phyloP scores from a whole-genome alignment of 192 early-diverging fungal genomes.

The Podila horticola region DNA sequence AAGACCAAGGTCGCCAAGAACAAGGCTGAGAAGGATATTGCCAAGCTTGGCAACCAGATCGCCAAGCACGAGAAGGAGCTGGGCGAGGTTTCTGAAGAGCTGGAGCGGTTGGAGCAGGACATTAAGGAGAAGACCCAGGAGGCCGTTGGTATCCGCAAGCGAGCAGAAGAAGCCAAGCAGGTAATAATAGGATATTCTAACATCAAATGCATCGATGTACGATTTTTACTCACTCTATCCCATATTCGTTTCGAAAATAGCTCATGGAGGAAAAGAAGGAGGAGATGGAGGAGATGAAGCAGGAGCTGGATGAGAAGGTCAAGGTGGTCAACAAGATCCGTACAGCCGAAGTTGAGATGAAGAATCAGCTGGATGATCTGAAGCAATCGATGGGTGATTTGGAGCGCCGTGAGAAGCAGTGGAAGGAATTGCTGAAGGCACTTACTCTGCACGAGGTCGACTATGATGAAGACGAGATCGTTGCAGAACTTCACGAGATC shows the following conservation, averaged over 20 bases:
- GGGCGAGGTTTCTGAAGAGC: constrained; percentile 69
- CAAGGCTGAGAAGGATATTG: constrained; percentile 79
- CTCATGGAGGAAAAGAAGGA: constrained; percentile 74
- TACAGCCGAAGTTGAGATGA: constrained; percentile 73
- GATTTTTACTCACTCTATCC: background rate
- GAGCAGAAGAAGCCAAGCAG: constrained; percentile 55
- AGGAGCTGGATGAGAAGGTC: constrained; percentile 72
- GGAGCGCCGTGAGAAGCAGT: constrained; percentile 66
- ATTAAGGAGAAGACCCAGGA: constrained; percentile 65
- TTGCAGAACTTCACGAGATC: constrained; percentile 62
- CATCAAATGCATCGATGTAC: background rate
- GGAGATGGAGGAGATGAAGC: constrained; percentile 72
- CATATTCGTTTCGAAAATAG: constrained; percentile 27
- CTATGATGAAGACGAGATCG: constrained; percentile 56
- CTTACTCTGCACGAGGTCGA: constrained; percentile 67
- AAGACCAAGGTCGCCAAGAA: constrained; percentile 79
- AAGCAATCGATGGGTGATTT: constrained; percentile 68
- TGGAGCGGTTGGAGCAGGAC: constrained; percentile 68
- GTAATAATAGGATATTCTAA: constrained; percentile 26
- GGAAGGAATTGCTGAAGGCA: constrained; percentile 53
- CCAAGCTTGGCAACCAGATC: constrained; percentile 74
- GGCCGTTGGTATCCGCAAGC: constrained; percentile 56
- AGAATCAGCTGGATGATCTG: constrained; percentile 73
- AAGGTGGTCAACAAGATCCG: constrained; percentile 73
- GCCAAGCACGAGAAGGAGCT: constrained; percentile 72